Evolutionary conservation across 345 rosid species (phyloP).

Genomic region (Citrus unshiu): DNA sequence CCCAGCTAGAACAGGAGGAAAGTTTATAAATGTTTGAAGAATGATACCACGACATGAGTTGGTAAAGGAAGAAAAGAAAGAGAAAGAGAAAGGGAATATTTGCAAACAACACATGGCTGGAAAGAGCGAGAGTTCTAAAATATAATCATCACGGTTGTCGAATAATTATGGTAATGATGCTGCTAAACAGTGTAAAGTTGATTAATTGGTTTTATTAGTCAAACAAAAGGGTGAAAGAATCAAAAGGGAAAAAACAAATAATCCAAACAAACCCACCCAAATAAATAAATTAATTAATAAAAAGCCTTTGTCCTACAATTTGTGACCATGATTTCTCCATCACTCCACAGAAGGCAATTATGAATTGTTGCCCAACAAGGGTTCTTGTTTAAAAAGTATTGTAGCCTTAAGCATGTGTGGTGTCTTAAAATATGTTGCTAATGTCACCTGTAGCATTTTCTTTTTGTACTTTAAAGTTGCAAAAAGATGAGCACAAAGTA

Average conservation of each 20-base stretch:
- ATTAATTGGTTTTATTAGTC: constrained; percentile 14
- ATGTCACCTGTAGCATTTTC: no score
- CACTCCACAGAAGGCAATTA: neutral
- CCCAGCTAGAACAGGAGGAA: neutral
- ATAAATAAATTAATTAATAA: neutral
- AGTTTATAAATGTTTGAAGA: constrained; percentile 20
- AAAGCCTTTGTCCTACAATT: constrained; percentile 2
- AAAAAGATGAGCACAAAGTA: neutral
- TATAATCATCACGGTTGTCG: constrained; percentile 20
- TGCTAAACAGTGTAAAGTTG: constrained; percentile 18
- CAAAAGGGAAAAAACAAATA: neutral
- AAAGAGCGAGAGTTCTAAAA: neutral
- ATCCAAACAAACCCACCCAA: neutral
- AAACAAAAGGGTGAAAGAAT: constrained; percentile 11
- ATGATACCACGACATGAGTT: constrained; percentile 5
- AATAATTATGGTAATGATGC: constrained; percentile 19
- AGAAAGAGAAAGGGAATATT: neutral
- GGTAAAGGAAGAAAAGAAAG: neutral
- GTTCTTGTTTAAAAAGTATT: neutral
- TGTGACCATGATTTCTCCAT: constrained; percentile 10
- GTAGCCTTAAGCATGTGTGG: constrained; percentile 23
- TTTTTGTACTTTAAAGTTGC: neutral
- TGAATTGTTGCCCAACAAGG: constrained; percentile 12
- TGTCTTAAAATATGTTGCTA: neutral
- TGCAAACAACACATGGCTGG: neutral